Evolutionary conservation across 768 basidiomycete genomes (phyloP).

Genomic region (Daedaleopsis sinensis): DNA sequence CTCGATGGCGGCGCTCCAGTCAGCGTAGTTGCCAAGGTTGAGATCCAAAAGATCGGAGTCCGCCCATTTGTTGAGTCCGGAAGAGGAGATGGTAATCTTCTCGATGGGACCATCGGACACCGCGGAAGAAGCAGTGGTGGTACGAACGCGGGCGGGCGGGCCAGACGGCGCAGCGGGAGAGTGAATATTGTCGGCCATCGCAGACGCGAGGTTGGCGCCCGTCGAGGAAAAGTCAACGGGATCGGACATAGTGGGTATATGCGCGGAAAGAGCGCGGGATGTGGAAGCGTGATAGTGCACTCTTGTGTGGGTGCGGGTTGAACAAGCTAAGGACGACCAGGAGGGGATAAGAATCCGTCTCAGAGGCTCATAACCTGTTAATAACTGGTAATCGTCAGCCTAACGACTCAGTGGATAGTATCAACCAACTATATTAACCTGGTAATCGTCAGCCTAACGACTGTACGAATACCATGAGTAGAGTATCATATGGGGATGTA

Average conservation of each 20-base stretch:
- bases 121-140: background rate
- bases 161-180: no score
- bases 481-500: background rate
- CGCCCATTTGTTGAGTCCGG: background rate
- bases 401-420: background rate
- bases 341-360: no score
- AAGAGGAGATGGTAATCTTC: background rate
- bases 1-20: background rate
- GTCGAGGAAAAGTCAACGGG: background rate
- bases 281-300: background rate
- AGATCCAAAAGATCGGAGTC: background rate
- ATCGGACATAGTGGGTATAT: background rate
- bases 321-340: background rate
- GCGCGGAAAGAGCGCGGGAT: background rate
- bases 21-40: background rate
- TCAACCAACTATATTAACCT: no score
- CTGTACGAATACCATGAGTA: background rate
- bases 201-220: background rate
- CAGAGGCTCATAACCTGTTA: background rate
- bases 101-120: background rate
- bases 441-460: no score
- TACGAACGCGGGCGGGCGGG: background rate
- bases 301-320: background rate
- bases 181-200: background rate
- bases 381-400: no score